Evolutionary conservation across 2,329 filamentous ascomycete genomes (phyloP).

Genomic region (Aspergillus sp.): DNA sequence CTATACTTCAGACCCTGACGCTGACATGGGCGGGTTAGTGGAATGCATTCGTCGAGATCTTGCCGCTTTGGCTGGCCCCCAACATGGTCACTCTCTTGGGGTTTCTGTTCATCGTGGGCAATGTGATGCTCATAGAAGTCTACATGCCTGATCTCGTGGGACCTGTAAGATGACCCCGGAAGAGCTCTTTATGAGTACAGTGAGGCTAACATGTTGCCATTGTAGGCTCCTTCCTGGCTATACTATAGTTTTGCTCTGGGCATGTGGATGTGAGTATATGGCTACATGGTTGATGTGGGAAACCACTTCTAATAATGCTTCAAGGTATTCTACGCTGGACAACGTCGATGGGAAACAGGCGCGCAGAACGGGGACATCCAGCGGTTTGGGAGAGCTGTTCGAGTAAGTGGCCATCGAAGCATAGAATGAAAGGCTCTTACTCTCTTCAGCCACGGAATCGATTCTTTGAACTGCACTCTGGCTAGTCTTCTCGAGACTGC

Average conservation of each 20-base stretch:
- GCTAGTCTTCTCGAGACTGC: constrained; percentile 88
- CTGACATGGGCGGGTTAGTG: constrained; percentile 61
- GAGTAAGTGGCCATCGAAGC: constrained; percentile 58
- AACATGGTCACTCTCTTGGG: constrained; percentile 97
- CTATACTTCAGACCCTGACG: constrained; percentile 11
- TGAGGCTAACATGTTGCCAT: constrained; percentile 16
- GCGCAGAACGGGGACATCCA: constrained; percentile 89
- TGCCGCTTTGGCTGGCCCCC: constrained; percentile 94
- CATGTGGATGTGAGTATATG: constrained; percentile 74
- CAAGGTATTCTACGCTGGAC: constrained; percentile 88
- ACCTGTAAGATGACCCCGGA: constrained; percentile 61
- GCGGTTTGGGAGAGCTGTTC: constrained; percentile 91
- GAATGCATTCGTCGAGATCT: constrained; percentile 89
- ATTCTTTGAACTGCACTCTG: constrained; percentile 95
- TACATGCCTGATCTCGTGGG: constrained; percentile 88
- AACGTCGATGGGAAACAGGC: constrained; percentile 99
- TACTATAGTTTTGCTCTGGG: constrained; percentile 96
- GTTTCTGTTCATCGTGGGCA: constrained; percentile 89
- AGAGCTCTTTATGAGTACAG: not conserved
- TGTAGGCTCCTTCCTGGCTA: constrained; percentile 80
- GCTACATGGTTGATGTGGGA: not conserved
- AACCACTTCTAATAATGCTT: constrained; percentile 18
- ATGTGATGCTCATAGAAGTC: constrained; percentile 73
- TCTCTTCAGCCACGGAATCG: constrained; percentile 75
- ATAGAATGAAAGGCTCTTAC: constrained; percentile 25